phyloP scores from a whole-genome alignment of 352 stramenopile species.

The Pythium volutum region DNA sequence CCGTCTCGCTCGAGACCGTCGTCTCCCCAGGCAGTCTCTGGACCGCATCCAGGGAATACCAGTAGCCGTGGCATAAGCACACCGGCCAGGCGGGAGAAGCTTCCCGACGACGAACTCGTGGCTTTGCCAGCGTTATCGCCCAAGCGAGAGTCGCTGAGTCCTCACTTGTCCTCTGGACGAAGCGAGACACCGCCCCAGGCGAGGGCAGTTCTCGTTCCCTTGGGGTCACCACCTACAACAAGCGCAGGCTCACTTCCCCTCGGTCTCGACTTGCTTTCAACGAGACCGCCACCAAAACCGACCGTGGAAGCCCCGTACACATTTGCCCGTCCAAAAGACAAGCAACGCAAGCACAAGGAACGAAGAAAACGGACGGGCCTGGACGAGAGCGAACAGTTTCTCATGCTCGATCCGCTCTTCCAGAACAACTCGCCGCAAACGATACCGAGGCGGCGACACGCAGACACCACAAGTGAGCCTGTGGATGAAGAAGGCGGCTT shows the following conservation, averaged over 20 bases:
- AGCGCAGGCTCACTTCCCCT: background rate
- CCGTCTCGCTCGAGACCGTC: background rate
- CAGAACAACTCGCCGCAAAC: conserved; percentile 12
- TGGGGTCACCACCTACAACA: background rate
- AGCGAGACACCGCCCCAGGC: conserved; percentile 5
- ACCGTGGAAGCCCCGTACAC: conserved; percentile 28
- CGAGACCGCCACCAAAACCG: conserved; percentile 8
- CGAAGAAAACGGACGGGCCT: conserved; percentile 4
- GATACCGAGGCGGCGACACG: background rate
- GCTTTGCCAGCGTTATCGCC: background rate
- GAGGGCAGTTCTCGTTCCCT: background rate
- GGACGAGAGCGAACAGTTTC: conserved; percentile 8
- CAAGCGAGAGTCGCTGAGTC: conserved; percentile 1
- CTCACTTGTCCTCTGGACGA: background rate
- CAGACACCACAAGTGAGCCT: conserved; percentile 1
- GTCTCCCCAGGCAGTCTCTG: background rate
- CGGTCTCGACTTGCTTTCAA: conserved; percentile 21
- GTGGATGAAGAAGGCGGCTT: conserved; percentile 12
- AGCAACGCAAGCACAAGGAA: conserved; percentile 5
- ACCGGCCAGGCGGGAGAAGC: background rate
- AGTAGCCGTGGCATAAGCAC: background rate
- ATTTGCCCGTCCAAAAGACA: conserved; percentile 46
- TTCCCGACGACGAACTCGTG: background rate
- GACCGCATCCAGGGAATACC: background rate
- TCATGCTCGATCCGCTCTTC: conserved; percentile 76